These are phyloP conservation scores for Endoconidiophora polonica DNA, from an alignment of 2,329 filamentous ascomycete species.

Conservation along the genomic window DNA sequence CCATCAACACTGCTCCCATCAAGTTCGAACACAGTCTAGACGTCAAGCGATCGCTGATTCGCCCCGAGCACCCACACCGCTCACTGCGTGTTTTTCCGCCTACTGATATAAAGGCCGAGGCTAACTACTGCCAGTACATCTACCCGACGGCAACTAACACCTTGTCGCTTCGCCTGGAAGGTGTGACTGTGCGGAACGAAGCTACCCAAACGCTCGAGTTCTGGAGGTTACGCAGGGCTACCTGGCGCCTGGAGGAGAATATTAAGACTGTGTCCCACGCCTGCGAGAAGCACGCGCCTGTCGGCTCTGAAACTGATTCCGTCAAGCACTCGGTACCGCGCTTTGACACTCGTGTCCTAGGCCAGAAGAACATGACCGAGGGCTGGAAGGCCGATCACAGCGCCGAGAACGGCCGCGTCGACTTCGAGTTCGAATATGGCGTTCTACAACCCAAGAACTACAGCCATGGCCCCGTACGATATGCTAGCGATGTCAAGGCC, in stretches of 20 bases:
- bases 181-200: conserved; percentile 56
- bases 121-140: conserved; percentile 67
- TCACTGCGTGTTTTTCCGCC: conserved; percentile 91
- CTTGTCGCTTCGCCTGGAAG: conserved; percentile 65
- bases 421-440: conserved; percentile 54
- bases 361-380: conserved; percentile 61
- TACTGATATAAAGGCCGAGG: conserved; percentile 77
- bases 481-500: conserved; percentile 60
- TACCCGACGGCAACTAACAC: conserved; percentile 73
- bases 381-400: conserved; percentile 72
- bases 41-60: conserved; percentile 59
- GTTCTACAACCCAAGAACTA: conserved; percentile 22
- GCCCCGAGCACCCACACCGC: conserved; percentile 66
- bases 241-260: conserved; percentile 84
- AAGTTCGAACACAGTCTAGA: conserved; percentile 51
- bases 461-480: conserved; percentile 26
- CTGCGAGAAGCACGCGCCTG: conserved; percentile 55
- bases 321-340: conserved; percentile 51
- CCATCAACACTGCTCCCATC: conserved; percentile 24
- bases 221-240: conserved; percentile 82
- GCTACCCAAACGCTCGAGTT: conserved; percentile 55
- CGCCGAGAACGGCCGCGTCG: conserved; percentile 41
- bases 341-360: conserved; percentile 60
- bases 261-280: conserved; percentile 63
- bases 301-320: conserved; percentile 21